Evolutionary conservation across 2,329 filamentous ascomycete species (phyloP), one percentile per base, ranked within the genome.

Genomic region (Apiospora hydei): DNA sequence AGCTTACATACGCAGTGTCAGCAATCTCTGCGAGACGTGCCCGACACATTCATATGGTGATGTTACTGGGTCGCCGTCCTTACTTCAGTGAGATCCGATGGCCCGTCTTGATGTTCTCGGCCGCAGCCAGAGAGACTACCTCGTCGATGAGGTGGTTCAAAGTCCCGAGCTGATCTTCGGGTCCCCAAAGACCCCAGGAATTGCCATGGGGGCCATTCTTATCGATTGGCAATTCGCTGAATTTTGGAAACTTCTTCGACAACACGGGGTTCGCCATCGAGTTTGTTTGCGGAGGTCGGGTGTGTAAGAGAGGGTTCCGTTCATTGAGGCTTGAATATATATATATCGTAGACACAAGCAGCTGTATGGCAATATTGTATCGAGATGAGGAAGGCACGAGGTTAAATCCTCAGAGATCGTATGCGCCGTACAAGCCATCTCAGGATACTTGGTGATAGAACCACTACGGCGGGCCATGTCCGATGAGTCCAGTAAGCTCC

Each of bases 161-260:
- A 26, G 47, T 41, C 16, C 70, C 70, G 24, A 71, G 64, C 34
- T 68, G 26, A 46, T 69, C 66, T 16, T 68, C 38, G 2, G 30
- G 64, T 8, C 70, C 64, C 44, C 49, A 71, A 26, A 71, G 70
- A 2, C 64, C 61, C 70, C 38, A 71, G 10, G 66, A 64, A 8
- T 44, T 30, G 49, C 38, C 34, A 43, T 43, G 66, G 18, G 70
- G 70, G 16, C 51, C 70, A n/a, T 47, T 49, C 47, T 69, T 71
- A 13, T 64, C 26, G 11, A 71, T n/a, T 14, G 66, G 66, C 16
- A 69, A 26, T 16, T 69, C 66, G 5, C 18, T 26, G 66, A 67
- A 44, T 26, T 67, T 46, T 3, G 64, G 64, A 13, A 61, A 38
- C 24, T 61, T 14, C 5, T 47, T 47, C 21, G 18, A 18, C 46